Evolutionary conservation across 2,329 filamentous ascomycete genomes (phyloP).

Genomic region (Aspergillus amoenus): DNA sequence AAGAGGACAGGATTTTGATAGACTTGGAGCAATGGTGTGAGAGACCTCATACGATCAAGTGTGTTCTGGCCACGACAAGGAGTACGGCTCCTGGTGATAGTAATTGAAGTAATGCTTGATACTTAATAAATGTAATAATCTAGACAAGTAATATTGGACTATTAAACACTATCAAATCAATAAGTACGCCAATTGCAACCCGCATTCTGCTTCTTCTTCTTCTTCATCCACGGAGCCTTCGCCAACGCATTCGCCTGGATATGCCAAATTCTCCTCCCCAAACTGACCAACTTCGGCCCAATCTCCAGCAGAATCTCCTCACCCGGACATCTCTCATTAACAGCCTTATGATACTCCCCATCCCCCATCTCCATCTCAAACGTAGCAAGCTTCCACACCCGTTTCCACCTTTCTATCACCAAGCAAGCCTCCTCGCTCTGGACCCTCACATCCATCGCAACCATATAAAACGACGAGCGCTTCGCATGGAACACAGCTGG

Average conservation of each 20-base stretch:
- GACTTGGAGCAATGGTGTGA: no score
- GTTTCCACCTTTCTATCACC: conserved; percentile 37
- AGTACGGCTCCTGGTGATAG: no score
- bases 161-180: no score
- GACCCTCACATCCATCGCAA: conserved; percentile 47
- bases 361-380: conserved; percentile 27
- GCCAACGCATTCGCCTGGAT: conserved; percentile 14
- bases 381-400: conserved; percentile 25
- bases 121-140: no score
- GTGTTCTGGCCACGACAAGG: no score
- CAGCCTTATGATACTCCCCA: background rate
- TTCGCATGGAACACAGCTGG: conserved; percentile 41
- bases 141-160: no score
- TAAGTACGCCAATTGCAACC: no score
- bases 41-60: no score
- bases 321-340: conserved; percentile 7
- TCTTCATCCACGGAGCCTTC: conserved; percentile 8
- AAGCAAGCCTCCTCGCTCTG: conserved; percentile 28
- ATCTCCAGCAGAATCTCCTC: conserved; percentile 37
- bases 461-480: conserved; percentile 55
- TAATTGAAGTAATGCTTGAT: no score
- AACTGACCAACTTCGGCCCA: conserved; percentile 31
- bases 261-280: conserved; percentile 37
- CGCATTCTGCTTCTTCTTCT: background rate
- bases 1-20: no score